Conservation (phyloP, 305 asterid species). For the Fraxinus platypoda region DNA sequence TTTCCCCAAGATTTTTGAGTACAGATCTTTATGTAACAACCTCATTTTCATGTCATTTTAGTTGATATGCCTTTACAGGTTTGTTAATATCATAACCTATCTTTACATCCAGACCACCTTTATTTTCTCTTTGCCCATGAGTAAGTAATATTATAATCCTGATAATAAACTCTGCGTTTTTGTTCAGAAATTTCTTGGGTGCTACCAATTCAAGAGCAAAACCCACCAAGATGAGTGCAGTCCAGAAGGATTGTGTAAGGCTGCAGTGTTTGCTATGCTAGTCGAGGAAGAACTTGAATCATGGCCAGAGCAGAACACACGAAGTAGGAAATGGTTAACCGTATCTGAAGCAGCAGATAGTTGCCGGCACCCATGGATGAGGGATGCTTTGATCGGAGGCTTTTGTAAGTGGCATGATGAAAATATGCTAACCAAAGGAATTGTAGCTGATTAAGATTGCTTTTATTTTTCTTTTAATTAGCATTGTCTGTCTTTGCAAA, state of each 20-base stretch:
- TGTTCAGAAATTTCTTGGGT: conserved; percentile 52
- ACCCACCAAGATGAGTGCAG: conserved; percentile 56
- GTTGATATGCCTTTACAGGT: neutral
- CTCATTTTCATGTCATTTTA: neutral
- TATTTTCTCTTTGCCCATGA: neutral
- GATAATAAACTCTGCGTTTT: neutral
- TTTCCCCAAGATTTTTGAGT: neutral
- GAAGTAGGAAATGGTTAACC: conserved; percentile 54
- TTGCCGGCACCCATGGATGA: conserved; percentile 73
- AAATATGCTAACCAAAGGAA: neutral
- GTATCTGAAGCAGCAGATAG: conserved; percentile 48
- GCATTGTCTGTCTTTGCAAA: neutral
- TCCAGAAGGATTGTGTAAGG: conserved; percentile 66
- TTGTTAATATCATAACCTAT: neutral
- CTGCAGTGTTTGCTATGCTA: conserved; percentile 59
- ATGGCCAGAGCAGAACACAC: conserved; percentile 59
- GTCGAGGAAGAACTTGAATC: conserved; percentile 55
- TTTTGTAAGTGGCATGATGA: conserved; percentile 43
- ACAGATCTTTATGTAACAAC: neutral
- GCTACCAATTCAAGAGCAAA: conserved; percentile 60
- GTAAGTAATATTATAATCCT: neutral
- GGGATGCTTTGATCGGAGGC: conserved; percentile 51
- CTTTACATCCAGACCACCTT: neutral
- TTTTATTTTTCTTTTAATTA: neutral
- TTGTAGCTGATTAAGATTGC: neutral